These are phyloP conservation scores for Gossypium arboreum DNA, from an alignment of 345 rosid genomes.

Conservation along the genomic window DNA sequence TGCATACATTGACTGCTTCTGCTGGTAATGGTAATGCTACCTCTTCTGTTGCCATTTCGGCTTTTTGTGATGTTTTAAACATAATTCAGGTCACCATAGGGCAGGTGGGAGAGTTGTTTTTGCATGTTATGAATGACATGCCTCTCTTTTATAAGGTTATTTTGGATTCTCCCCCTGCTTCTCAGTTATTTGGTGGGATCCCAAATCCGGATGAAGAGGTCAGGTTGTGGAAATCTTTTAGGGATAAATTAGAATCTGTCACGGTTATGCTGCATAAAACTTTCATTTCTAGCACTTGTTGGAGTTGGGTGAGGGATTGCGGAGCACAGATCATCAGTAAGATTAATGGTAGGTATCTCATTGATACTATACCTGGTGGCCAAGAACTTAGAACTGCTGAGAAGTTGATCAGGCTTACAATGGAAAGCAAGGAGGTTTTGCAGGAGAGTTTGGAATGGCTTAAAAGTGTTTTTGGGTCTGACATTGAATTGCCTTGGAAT, in stretches of 20 bases:
- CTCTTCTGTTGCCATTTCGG: slow-evolving; percentile 40
- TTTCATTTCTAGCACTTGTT: slow-evolving; percentile 57
- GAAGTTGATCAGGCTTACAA: slow-evolving; percentile 67
- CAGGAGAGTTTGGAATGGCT: slow-evolving; percentile 96
- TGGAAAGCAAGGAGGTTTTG: slow-evolving; percentile 82
- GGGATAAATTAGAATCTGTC: slow-evolving; percentile 67
- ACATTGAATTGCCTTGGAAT: slow-evolving; percentile 96
- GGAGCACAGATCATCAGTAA: slow-evolving; percentile 55
- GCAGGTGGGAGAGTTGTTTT: slow-evolving; percentile 85
- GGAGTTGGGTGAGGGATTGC: slow-evolving; percentile 80
- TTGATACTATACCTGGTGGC: slow-evolving; percentile 64
- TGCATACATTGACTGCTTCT: slow-evolving; percentile 58
- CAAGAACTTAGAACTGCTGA: slow-evolving; percentile 81
- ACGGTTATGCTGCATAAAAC: slow-evolving; percentile 53
- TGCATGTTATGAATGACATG: slow-evolving; percentile 86
- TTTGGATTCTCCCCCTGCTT: slow-evolving; percentile 85
- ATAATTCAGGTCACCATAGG: slow-evolving; percentile 79
- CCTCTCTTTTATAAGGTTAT: slow-evolving; percentile 83
- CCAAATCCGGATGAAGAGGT: slow-evolving; percentile 93
- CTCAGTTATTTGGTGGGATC: slow-evolving; percentile 92
- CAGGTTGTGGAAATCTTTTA: slow-evolving; percentile 76
- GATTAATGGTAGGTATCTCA: slow-evolving; percentile 61
- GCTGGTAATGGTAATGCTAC: slow-evolving; percentile 32
- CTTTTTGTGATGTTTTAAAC: slow-evolving; percentile 70
- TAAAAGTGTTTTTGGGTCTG: slow-evolving; percentile 86